Conservation (phyloP, 257 asterid genomes). For the Solanum clarkiae region DNA sequence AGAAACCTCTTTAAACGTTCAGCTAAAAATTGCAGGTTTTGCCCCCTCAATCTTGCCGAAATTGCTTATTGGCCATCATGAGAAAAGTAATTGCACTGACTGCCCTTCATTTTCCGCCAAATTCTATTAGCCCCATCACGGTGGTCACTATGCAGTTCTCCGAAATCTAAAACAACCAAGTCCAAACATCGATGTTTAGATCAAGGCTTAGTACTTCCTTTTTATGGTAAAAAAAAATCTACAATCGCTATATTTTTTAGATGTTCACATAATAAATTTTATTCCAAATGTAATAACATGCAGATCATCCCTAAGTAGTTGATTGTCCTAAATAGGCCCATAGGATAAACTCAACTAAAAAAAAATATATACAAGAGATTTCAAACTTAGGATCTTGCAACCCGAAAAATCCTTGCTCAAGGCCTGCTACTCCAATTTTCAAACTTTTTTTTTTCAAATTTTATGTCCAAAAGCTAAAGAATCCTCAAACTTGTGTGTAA, state of each 20-base stretch:
- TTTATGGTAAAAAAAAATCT: accelerated
- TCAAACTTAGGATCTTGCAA: neutral
- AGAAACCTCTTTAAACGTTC: neutral
- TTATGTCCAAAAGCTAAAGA: neutral
- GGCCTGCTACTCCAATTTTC: neutral
- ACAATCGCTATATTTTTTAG: accelerated
- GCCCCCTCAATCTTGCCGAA: neutral
- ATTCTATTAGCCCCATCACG: neutral
- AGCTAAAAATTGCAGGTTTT: neutral
- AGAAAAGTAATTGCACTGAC: neutral
- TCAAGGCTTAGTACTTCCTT: neutral
- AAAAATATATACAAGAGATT: neutral
- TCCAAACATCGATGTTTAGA: neutral
- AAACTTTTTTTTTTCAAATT: neutral
- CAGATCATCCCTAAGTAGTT: no score
- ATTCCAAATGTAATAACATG: neutral
- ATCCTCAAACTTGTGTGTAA: neutral
- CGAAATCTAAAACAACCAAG: neutral
- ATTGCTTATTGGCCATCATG: neutral
- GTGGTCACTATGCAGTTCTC: neutral
- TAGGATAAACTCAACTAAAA: neutral
- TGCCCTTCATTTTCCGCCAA: neutral
- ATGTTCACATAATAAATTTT: neutral
- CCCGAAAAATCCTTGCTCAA: neutral
- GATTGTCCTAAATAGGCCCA: no score